Conservation (phyloP, 1,284 basidiomycete species). For the Trametes hirsuta region DNA sequence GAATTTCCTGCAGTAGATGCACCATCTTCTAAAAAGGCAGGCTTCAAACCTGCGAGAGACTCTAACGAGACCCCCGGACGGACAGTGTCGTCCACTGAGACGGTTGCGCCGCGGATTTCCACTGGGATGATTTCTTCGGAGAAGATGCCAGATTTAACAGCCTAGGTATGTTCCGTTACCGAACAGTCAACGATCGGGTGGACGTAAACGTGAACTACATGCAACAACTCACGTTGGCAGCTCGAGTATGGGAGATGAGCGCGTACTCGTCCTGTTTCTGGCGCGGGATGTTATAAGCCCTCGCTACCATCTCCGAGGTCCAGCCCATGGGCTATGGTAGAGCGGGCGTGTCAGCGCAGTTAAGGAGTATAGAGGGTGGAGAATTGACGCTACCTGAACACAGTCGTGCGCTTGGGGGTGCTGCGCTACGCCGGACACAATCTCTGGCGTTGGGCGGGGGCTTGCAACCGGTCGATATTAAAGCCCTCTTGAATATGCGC, state of each 20-base stretch:
- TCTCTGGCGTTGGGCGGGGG: conserved; percentile 75
- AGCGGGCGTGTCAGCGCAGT: not conserved
- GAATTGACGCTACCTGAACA: conserved; percentile 57
- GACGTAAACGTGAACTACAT: not conserved
- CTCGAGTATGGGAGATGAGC: conserved; percentile 80
- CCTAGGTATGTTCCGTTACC: conserved; percentile 39
- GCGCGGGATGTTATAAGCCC: conserved; percentile 74
- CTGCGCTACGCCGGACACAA: conserved; percentile 58
- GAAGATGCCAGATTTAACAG: conserved; percentile 67
- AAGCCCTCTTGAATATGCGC: not conserved
- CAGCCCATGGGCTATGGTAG: conserved; percentile 82
- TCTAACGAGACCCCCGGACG: conserved; percentile 78
- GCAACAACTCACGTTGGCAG: conserved; percentile 53
- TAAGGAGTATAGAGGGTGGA: not conserved
- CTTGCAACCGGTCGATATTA: conserved; percentile 40
- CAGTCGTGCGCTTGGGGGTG: conserved; percentile 71
- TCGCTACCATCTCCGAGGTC: conserved; percentile 88
- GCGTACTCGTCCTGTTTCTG: conserved; percentile 84
- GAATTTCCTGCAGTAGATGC: conserved; percentile 90
- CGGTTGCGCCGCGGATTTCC: conserved; percentile 57
- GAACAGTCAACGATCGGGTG: not conserved
- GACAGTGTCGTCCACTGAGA: conserved; percentile 80
- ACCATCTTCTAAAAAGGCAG: conserved; percentile 83
- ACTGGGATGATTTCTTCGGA: conserved; percentile 82
- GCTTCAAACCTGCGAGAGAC: conserved; percentile 66